phyloP scores from a whole-genome alignment of 2,329 filamentous ascomycete genomes.

The Elsinoe australis region DNA sequence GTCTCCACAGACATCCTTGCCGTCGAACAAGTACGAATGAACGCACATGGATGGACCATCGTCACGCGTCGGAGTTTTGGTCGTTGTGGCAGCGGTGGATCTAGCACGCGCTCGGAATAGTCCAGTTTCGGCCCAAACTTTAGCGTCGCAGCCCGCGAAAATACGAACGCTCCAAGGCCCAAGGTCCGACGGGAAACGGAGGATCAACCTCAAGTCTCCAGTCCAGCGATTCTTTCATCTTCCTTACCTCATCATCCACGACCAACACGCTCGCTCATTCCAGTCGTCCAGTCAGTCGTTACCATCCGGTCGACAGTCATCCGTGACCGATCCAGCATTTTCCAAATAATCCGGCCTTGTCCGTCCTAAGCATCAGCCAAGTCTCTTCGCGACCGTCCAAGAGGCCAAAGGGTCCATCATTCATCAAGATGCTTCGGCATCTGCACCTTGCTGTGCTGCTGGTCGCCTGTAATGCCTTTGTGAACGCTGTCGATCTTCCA shows the following conservation, averaged over 20 bases:
- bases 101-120: constrained; percentile 5
- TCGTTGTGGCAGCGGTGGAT: constrained; percentile 13
- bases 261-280: not conserved
- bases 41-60: not conserved
- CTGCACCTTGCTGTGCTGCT: constrained; percentile 16
- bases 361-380: not conserved
- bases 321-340: not conserved
- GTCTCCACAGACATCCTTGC: no score
- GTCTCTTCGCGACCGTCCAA: not conserved
- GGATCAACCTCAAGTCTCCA: not conserved
- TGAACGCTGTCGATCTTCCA: constrained; percentile 4
- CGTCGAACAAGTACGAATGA: no score
- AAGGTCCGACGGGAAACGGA: not conserved
- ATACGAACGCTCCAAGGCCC: no score
- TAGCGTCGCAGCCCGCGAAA: constrained; percentile 8
- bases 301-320: not conserved
- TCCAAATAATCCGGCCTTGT: not conserved
- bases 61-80: constrained; percentile 2
- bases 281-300: constrained; percentile 12
- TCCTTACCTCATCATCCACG: constrained; percentile 7
- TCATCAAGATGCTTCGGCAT: constrained; percentile 15
- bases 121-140: constrained; percentile 9
- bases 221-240: not conserved
- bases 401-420: not conserved
- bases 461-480: constrained; percentile 7